These are phyloP conservation scores for Pythium aristosporum DNA, from an alignment of 352 stramenopile species.

Conservation along the genomic window DNA sequence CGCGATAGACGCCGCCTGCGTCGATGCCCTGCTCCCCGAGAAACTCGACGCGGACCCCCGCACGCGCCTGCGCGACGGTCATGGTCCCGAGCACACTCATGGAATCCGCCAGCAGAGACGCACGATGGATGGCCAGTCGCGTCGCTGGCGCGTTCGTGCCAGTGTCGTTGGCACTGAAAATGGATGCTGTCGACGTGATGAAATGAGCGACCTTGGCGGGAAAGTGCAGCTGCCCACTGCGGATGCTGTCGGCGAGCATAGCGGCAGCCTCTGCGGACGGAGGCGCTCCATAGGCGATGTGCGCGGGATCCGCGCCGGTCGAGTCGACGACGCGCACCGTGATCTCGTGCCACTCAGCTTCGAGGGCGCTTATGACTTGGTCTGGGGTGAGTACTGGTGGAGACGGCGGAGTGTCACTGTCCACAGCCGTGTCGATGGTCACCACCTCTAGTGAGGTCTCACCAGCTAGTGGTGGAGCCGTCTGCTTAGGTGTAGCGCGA, in stretches of 20 bases:
- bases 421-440: background rate
- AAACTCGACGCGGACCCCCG: slow-evolving; percentile 57
- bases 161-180: background rate
- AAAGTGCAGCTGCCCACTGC: slow-evolving; percentile 3
- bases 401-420: background rate
- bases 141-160: background rate
- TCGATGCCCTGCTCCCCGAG: slow-evolving; percentile 63
- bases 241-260: background rate
- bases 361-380: background rate
- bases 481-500: background rate
- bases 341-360: background rate
- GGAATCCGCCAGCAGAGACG: slow-evolving; percentile 13
- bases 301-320: background rate
- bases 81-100: slow-evolving; percentile 6
- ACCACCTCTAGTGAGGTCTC: background rate
- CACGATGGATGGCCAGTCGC: slow-evolving; percentile 5
- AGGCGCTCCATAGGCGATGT: background rate
- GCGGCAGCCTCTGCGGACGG: background rate
- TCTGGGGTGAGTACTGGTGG: background rate
- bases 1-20: slow-evolving; percentile 69
- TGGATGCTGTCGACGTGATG: background rate
- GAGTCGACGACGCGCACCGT: background rate
- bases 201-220: slow-evolving; percentile 19
- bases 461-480: background rate
- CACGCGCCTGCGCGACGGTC: background rate